Evolutionary conservation across 2,329 filamentous ascomycete genomes (phyloP).

Genomic region (Blastomyces percursus): DNA sequence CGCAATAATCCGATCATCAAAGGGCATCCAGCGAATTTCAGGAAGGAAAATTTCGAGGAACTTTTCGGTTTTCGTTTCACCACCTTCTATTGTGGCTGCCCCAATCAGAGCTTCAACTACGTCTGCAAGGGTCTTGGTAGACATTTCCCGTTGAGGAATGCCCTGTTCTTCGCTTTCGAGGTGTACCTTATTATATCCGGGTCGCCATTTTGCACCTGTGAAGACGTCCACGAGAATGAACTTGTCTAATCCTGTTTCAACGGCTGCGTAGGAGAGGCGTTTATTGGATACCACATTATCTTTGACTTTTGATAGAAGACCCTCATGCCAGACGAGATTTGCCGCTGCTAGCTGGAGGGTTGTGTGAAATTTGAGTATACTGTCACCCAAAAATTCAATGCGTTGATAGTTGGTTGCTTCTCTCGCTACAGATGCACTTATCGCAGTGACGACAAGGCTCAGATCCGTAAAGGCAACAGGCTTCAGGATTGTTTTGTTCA

Average conservation of each 20-base stretch:
- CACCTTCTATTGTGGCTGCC: slow-evolving; percentile 59
- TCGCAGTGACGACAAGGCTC: slow-evolving; percentile 53
- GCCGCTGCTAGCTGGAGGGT: slow-evolving; percentile 53
- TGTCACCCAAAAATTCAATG: slow-evolving; percentile 79
- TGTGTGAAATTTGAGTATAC: slow-evolving; percentile 63
- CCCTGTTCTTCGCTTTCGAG: slow-evolving; percentile 17
- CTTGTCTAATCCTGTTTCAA: slow-evolving; percentile 53
- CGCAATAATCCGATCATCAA: slow-evolving; percentile 31
- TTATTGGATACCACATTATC: slow-evolving; percentile 63
- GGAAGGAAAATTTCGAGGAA: slow-evolving; percentile 59
- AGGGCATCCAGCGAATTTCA: slow-evolving; percentile 45
- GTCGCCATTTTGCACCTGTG: slow-evolving; percentile 60
- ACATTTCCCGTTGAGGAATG: slow-evolving; percentile 35
- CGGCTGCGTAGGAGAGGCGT: slow-evolving; percentile 55
- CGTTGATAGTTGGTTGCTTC: slow-evolving; percentile 64
- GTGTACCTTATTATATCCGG: slow-evolving; percentile 46
- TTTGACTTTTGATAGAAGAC: slow-evolving; percentile 58
- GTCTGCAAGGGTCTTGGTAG: slow-evolving; percentile 75
- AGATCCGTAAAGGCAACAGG: slow-evolving; percentile 45
- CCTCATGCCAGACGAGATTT: slow-evolving; percentile 61
- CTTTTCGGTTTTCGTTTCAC: slow-evolving; percentile 48
- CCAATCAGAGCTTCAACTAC: slow-evolving; percentile 79
- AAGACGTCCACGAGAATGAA: slow-evolving; percentile 63
- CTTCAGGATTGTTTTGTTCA: slow-evolving; percentile 47
- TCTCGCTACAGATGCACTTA: slow-evolving; percentile 53